Evolutionary conservation across 805 yeast species (phyloP), one percentile per base, ranked within the genome.

Genomic region (Debaryomyces prosopidis): DNA sequence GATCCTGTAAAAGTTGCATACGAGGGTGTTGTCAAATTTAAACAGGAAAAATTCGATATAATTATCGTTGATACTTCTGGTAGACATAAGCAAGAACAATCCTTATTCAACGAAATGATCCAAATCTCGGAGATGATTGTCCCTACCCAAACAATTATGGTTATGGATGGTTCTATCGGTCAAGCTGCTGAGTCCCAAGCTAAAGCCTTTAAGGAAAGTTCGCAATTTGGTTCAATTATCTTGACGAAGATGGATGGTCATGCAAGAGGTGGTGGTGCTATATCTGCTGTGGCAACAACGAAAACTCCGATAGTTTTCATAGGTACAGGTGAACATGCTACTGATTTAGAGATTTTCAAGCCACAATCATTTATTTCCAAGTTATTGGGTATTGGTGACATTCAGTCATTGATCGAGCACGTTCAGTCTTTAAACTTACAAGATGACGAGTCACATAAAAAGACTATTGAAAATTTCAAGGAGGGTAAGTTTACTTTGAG

Each of bases 261-360:
- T 60, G 99, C 98, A 32, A 92, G 87, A 69, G 99, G 99, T 65
- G 99, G 99, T 71, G 99, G 99, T 75, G 99, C 99, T 26, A 91
- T 92, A 44, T 89, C 97, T 33, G 99, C 99, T 0, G 97, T 92
- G 44, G 99, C 99, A 2, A 94, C 97, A 2, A 92, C 98, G 2
- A 78, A 87, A 44, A 94, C 98, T 0, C 99, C 99, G 6, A 86
- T 92, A 54, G 88, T 87, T 7, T 92, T 92, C 61, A 94, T 92
- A 48, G 99, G 99, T 80, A 92, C 98, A 2, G 99, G 99, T 62
- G 99, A 92, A 66, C 99, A 94, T 61, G 87, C 91, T 31, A 87
- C 86, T 45, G 98, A 92, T 63, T 78, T 92, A 48, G 99, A 94
- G 66, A 81, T 87, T 39, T 92, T 92, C 64, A 85, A 94, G 18